Evolutionary conservation across 768 basidiomycete genomes (phyloP).

Genomic region (Suillus fuscotomentosus): DNA sequence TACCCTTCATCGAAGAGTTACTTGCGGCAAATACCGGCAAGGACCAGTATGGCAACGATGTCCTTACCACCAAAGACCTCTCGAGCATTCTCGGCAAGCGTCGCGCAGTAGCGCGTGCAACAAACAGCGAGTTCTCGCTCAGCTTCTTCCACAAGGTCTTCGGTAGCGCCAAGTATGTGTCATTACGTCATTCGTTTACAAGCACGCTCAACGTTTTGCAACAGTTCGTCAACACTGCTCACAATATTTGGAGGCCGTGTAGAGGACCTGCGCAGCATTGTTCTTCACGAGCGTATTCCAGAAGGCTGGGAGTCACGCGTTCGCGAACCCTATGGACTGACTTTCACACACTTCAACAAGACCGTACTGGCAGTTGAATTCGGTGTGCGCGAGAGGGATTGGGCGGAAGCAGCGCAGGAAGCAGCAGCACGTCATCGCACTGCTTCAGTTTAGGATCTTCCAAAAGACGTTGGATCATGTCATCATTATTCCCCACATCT

Average conservation of each 20-base stretch:
- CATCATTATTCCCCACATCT: background rate
- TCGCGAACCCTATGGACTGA: constrained; percentile 55
- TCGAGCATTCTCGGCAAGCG: constrained; percentile 58
- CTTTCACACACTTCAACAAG: constrained; percentile 55
- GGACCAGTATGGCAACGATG: constrained; percentile 40
- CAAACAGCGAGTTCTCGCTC: constrained; percentile 59
- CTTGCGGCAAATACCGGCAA: constrained; percentile 61
- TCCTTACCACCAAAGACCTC: constrained; percentile 60
- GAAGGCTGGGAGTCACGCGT: constrained; percentile 69
- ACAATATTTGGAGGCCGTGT: constrained; percentile 67
- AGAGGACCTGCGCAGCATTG: constrained; percentile 49
- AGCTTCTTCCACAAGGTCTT: constrained; percentile 58
- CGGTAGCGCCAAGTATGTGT: constrained; percentile 64
- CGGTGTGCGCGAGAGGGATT: constrained; percentile 20
- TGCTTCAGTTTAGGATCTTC: background rate
- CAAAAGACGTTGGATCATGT: background rate
- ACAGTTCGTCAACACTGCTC: constrained; percentile 65
- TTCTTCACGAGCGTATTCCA: constrained; percentile 69
- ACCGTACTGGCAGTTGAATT: constrained; percentile 25
- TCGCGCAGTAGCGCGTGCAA: constrained; percentile 52
- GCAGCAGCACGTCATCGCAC: background rate
- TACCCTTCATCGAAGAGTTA: constrained; percentile 54
- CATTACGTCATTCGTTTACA: background rate
- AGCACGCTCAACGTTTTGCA: background rate
- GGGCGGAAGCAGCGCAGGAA: constrained; percentile 8